Conservation (phyloP, 2,329 filamentous ascomycete species). For the Cercospora citrullina region DNA sequence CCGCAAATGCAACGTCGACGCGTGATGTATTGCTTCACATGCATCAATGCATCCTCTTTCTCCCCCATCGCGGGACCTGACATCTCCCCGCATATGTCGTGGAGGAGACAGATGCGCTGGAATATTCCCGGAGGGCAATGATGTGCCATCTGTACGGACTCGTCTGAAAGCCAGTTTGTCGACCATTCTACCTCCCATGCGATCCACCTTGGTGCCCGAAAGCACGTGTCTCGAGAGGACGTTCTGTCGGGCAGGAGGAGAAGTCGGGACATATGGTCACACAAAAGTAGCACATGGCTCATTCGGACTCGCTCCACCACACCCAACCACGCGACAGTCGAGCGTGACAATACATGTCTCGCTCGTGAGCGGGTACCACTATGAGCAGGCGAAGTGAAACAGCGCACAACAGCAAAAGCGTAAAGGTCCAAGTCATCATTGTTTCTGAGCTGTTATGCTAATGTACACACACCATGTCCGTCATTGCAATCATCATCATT, state of each 20-base stretch:
- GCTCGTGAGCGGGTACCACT: background rate
- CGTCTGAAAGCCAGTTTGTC: no score
- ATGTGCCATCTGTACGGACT: no score
- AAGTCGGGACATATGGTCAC: background rate
- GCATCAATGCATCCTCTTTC: background rate
- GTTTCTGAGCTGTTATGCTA: background rate
- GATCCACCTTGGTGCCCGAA: no score
- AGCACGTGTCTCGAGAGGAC: background rate
- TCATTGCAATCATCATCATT: background rate
- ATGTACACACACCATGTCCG: background rate
- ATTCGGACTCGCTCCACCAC: constrained; percentile 1
- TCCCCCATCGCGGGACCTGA: background rate
- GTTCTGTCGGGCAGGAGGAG: background rate
- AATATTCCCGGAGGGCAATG: background rate
- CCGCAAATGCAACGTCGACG: background rate
- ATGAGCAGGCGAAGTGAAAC: background rate
- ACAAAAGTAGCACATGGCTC: background rate
- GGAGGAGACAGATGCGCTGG: background rate
- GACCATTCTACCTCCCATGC: no score
- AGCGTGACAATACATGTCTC: background rate
- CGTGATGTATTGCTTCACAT: background rate
- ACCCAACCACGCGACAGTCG: background rate
- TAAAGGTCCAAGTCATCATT: background rate
- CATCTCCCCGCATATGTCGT: background rate
- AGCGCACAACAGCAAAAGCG: background rate